A percentile compares a stretch with the other conserved stretches of the same genome.
These are phyloP conservation scores for Phoenix dactylifera DNA, from an alignment of 176 grass and related monocot genomes.

Conservation along the genomic window DNA sequence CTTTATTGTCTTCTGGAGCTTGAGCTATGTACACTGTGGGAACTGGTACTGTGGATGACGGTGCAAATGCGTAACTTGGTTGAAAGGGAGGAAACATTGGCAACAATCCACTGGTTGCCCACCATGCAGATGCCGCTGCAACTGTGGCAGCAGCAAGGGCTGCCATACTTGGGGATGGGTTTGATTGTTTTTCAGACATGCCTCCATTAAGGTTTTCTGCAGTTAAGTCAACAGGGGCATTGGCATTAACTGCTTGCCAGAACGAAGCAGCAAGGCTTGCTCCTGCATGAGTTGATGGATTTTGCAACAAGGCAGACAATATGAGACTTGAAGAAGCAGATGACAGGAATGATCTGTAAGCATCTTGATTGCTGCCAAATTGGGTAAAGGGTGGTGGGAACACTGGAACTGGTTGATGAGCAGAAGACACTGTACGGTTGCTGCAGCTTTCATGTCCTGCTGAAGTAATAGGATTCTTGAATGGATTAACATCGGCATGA, in stretches of 20 bases:
- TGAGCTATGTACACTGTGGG: background rate
- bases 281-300: slow-evolving; percentile 19
- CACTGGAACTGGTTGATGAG: slow-evolving; percentile 1
- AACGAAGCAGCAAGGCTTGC: slow-evolving; percentile 13
- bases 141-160: slow-evolving; percentile 11
- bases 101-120: slow-evolving; percentile 7
- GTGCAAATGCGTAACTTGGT: background rate
- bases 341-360: background rate
- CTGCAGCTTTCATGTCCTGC: background rate
- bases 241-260: background rate
- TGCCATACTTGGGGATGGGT: slow-evolving; percentile 1
- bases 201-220: background rate
- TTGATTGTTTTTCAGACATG: no score
- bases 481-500: no score
- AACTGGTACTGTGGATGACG: background rate
- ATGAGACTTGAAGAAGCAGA: slow-evolving; percentile 14
- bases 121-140: slow-evolving; percentile 19
- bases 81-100: slow-evolving; percentile 4
- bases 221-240: background rate
- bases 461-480: background rate
- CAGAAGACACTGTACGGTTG: background rate
- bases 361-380: background rate
- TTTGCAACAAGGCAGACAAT: slow-evolving; percentile 14
- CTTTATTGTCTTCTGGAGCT: background rate
- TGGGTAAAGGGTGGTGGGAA: background rate